Conservation (phyloP, 768 basidiomycete genomes). For the Dioszegia crocea region DNA sequence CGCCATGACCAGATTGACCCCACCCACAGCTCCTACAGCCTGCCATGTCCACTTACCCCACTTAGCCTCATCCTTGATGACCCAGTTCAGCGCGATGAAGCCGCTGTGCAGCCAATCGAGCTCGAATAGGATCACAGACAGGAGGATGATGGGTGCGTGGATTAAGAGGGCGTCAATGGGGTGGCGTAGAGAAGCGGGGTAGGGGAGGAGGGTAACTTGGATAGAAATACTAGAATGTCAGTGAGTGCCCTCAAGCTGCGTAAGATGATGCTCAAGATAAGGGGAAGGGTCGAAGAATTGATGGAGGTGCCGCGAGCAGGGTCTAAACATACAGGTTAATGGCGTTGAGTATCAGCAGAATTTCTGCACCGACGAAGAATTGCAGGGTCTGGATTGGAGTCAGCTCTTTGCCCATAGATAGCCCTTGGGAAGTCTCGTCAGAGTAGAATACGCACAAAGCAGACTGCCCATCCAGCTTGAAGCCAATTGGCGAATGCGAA, state of each 20-base stretch:
- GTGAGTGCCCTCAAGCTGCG: background rate
- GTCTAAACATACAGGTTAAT: conserved; percentile 59
- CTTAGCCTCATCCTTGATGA: conserved; percentile 57
- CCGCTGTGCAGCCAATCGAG: conserved; percentile 60
- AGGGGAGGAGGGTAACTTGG: conserved; percentile 70
- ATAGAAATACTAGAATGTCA: conserved; percentile 58
- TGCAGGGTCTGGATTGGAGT: conserved; percentile 58
- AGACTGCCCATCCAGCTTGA: conserved; percentile 73
- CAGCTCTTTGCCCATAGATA: background rate
- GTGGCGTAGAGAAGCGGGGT: conserved; percentile 51
- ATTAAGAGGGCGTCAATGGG: conserved; percentile 78
- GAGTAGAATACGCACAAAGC: conserved; percentile 58
- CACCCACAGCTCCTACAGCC: conserved; percentile 66
- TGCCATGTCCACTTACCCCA: conserved; percentile 64
- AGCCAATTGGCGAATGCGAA: conserved; percentile 74
- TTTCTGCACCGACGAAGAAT: conserved; percentile 70
- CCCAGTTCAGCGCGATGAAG: conserved; percentile 66
- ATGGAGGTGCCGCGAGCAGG: too few relatives aligned
- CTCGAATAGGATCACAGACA: conserved; percentile 60
- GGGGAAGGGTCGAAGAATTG: background rate
- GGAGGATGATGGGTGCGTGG: conserved; percentile 67
- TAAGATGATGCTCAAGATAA: background rate
- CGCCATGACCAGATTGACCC: conserved; percentile 57
- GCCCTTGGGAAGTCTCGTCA: background rate
- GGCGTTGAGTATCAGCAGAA: conserved; percentile 67